Base-by-base conservation (phyloP, 768 basidiomycete genomes). In the Nevesoporus exiguus region DNA sequence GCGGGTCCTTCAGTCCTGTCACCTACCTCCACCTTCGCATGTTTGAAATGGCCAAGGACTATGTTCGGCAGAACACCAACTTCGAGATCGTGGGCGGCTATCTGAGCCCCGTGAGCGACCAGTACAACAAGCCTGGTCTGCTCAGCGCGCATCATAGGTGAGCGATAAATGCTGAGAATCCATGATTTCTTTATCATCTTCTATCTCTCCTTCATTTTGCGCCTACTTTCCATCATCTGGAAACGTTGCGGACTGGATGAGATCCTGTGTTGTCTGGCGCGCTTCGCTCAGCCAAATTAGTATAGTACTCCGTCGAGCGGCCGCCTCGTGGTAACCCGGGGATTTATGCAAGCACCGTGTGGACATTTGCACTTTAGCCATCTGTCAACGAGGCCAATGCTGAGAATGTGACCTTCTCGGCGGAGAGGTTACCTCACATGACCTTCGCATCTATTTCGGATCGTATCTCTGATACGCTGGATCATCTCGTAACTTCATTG, bases 11-110 rank as follows among this genome's bases (percentile, higher is more conserved):
- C 82, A 95, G 92, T 64, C 96, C 96, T 11, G 89, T 97, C 58
- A 97, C 95, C n/a, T 96, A 94, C 66, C 88, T 96, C 48, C 94
- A 97, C 67, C 83, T 98, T 57, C 90, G 97, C 61, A 98, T 99
- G 94, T 99, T 98, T 73, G 97, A 98, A 70, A 98, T 99, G 97
- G 97, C 96, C 52, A 90, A 88, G 74, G 97, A 98, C 77, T 94
- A 93, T 65, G 84, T 90, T 49, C 84, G 92, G 48, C 90, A 93
- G 63, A 92, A 94, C 71, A 93, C 92, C 45, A 77, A 90, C 59
- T 97, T 91, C 65, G 93, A 97, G 73, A 90, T 99, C 62, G 79
- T 98, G 64, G 97, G 90, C 25, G 94, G 93, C 3, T 98, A 98
- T 74, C 84, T 98, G 64, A 96, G 93, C 61, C 96, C 97, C 30